Percentiles rank a stretch among this genome's conserved stretches.
Conservation (phyloP, 768 basidiomycete species). For the Lyophyllum semitale region DNA sequence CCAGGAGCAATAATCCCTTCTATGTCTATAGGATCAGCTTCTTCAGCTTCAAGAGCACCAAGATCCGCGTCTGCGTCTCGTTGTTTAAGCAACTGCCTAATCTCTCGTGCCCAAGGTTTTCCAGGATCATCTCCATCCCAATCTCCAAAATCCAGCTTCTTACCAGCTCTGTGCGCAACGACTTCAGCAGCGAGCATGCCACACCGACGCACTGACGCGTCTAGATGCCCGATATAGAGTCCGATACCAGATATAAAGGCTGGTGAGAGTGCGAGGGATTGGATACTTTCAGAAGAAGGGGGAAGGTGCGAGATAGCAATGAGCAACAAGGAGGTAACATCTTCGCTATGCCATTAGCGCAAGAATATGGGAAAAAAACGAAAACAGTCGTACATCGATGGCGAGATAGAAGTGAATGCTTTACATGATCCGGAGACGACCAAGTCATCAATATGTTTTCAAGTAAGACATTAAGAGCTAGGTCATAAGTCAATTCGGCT, state of each 20-base stretch:
- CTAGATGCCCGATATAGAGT: conserved; percentile 77
- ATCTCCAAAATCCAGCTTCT: conserved; percentile 73
- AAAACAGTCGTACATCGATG: conserved; percentile 66
- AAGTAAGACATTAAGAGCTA: conserved; percentile 52
- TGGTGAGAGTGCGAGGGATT: conserved; percentile 52
- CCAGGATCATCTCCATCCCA: conserved; percentile 82
- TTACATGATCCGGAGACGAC: conserved; percentile 78
- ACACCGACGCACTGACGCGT: conserved; percentile 74
- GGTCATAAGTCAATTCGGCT: background rate
- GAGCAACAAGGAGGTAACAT: conserved; percentile 72
- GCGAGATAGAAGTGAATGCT: conserved; percentile 70
- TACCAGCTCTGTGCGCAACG: conserved; percentile 60
- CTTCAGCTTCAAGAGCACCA: conserved; percentile 9
- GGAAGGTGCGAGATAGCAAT: conserved; percentile 64
- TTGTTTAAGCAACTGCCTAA: conserved; percentile 54
- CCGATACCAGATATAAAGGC: conserved; percentile 70
- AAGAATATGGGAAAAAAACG: background rate
- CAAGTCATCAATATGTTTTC: conserved; percentile 60
- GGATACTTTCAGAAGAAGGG: conserved; percentile 43
- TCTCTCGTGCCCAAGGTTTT: conserved; percentile 59
- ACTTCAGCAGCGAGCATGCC: conserved; percentile 94
- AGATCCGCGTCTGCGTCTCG: conserved; percentile 55
- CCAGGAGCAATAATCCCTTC: background rate
- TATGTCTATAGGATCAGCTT: background rate
- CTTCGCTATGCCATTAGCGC: conserved; percentile 37